Conservation (phyloP, 495 filamentous ascomycete species). For the Trypethelium eluteriae region DNA sequence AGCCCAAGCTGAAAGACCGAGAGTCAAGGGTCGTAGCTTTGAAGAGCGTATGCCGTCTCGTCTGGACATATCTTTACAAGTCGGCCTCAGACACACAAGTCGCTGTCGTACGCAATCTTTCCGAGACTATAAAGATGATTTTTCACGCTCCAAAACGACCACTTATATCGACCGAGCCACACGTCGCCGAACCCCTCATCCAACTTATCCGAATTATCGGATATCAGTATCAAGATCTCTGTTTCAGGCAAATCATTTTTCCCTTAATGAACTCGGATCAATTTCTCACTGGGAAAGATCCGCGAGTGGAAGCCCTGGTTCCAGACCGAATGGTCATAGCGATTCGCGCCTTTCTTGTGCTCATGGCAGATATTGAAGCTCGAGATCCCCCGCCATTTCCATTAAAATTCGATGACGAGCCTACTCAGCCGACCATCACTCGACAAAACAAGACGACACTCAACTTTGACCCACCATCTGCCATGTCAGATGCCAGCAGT, state of each 20-base stretch:
- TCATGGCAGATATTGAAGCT: constrained; percentile 91
- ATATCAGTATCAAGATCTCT: constrained; percentile 85
- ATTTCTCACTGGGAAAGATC: constrained; percentile 63
- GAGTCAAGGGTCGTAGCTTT: constrained; percentile 70
- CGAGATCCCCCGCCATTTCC: constrained; percentile 81
- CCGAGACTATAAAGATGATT: constrained; percentile 76
- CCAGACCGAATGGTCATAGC: constrained; percentile 95
- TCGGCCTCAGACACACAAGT: constrained; percentile 58
- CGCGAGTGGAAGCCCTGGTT: constrained; percentile 86
- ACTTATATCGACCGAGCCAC: constrained; percentile 69
- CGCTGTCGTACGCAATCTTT: constrained; percentile 65
- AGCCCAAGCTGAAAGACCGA: constrained; percentile 75
- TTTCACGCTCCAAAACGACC: constrained; percentile 69
- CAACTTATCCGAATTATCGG: constrained; percentile 94
- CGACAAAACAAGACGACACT: constrained; percentile 26
- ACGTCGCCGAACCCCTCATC: constrained; percentile 78
- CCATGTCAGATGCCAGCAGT: constrained; percentile 19
- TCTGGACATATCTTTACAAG: constrained; percentile 94
- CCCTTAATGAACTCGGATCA: constrained; percentile 88
- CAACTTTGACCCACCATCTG: constrained; percentile 27
- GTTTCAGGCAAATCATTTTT: constrained; percentile 86
- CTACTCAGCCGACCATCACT: neutral
- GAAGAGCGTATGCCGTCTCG: constrained; percentile 80
- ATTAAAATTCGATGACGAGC: constrained; percentile 31
- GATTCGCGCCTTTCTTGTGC: constrained; percentile 83